Percentiles rank a stretch among this genome's conserved stretches.
Conservation (phyloP, 2,329 filamentous ascomycete genomes). For the Alternaria triticina region DNA sequence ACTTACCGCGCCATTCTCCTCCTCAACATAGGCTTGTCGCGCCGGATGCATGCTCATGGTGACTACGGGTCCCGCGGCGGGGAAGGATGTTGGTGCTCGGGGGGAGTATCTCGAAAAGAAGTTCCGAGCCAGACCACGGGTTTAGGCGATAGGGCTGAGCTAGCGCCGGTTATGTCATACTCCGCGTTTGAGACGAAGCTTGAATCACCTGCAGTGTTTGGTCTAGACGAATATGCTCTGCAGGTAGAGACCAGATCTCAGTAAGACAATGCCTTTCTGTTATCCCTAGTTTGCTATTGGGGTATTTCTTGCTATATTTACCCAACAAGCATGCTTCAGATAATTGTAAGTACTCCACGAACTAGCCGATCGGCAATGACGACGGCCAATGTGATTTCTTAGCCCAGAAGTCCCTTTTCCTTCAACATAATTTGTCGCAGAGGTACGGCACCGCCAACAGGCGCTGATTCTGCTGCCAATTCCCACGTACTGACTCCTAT, state of each 20-base stretch:
- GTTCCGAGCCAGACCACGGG: constrained; percentile 21
- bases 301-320: not conserved
- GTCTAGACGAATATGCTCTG: constrained; percentile 3
- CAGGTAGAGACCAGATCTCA: constrained; percentile 18
- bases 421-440: constrained; percentile 25
- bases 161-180: constrained; percentile 37
- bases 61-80: constrained; percentile 19
- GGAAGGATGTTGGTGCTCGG: constrained; percentile 17
- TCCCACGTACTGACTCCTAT: constrained; percentile 28
- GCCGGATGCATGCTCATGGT: constrained; percentile 76
- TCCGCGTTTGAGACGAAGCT: constrained; percentile 19
- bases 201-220: constrained; percentile 15
- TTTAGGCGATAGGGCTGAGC: constrained; percentile 37
- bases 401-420: constrained; percentile 36
- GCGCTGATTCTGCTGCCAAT: constrained; percentile 13
- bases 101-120: constrained; percentile 24
- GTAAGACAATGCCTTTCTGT: not conserved
- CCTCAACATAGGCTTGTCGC: constrained; percentile 92
- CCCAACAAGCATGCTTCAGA: constrained; percentile 20
- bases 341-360: constrained; percentile 30
- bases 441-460: constrained; percentile 31
- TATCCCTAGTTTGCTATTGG: not conserved
- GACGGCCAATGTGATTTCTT: constrained; percentile 38
- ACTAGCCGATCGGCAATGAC: constrained; percentile 42
- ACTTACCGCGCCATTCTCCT: constrained; percentile 72